phyloP scores from a whole-genome alignment of 2,329 filamentous ascomycete genomes.

The Rhexocercosporidium sp. region DNA sequence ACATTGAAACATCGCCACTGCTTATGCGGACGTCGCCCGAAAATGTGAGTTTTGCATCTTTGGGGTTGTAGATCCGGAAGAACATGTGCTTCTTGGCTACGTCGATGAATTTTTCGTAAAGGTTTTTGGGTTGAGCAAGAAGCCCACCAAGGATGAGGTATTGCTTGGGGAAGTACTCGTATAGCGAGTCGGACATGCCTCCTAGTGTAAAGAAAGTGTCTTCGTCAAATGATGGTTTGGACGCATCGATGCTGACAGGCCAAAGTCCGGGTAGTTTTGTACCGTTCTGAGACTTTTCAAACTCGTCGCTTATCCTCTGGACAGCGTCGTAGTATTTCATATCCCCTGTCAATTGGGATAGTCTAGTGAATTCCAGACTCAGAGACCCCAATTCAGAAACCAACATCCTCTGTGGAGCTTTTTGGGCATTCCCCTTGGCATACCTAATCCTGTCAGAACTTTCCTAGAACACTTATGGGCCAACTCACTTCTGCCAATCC shows the following conservation, averaged over 20 bases:
- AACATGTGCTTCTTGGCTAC: constrained; percentile 53
- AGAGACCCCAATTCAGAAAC: constrained; percentile 65
- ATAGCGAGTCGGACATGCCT: constrained; percentile 61
- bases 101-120: constrained; percentile 53
- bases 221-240: constrained; percentile 60
- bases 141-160: constrained; percentile 69
- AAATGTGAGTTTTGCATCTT: constrained; percentile 48
- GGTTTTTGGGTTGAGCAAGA: constrained; percentile 53
- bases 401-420: constrained; percentile 58
- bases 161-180: constrained; percentile 71
- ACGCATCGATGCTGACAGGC: constrained; percentile 58
- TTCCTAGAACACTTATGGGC: constrained; percentile 22
- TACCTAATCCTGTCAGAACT: constrained; percentile 50
- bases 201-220: constrained; percentile 61
- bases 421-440: constrained; percentile 58
- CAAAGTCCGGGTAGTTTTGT: constrained; percentile 67
- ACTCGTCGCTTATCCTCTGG: constrained; percentile 59
- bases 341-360: constrained; percentile 68
- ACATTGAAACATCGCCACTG: constrained; percentile 50
- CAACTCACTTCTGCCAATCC: constrained; percentile 56
- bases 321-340: constrained; percentile 67
- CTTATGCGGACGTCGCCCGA: constrained; percentile 51
- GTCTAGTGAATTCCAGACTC: constrained; percentile 65
- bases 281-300: constrained; percentile 57
- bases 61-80: constrained; percentile 50